Evolutionary conservation across 2,329 filamentous ascomycete species (phyloP).

Genomic region (Fusarium algeriense): DNA sequence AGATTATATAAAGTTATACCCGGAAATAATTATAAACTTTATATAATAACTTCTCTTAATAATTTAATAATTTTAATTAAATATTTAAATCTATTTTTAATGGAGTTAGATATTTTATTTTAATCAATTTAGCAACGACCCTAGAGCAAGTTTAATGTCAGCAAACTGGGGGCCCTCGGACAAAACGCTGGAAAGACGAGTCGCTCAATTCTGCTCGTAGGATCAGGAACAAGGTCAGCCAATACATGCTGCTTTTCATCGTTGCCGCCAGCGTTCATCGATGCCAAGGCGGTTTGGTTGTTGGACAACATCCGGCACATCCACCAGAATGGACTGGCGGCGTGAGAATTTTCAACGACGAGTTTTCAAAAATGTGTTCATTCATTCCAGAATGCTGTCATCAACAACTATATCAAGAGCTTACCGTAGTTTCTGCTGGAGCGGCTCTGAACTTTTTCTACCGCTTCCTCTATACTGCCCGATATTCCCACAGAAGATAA

Average conservation of each 20-base stretch:
- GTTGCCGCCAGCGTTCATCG: background rate
- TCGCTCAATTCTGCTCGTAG: background rate
- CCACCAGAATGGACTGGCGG: background rate
- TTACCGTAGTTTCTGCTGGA: background rate
- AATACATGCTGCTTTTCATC: background rate
- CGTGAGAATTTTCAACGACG: background rate
- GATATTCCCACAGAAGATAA: background rate
- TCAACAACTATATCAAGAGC: background rate
- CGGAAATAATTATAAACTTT: too few relatives aligned
- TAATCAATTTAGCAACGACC: background rate
- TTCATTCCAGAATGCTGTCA: background rate
- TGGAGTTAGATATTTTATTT: too few relatives aligned
- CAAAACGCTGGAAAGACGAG: background rate
- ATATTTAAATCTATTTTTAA: too few relatives aligned
- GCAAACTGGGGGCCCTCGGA: background rate
- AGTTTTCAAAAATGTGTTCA: background rate
- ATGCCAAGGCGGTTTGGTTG: background rate
- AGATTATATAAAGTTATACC: too few relatives aligned
- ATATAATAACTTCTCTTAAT: too few relatives aligned
- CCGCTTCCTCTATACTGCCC: background rate
- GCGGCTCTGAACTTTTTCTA: background rate
- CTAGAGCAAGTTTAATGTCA: background rate
- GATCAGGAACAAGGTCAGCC: background rate
- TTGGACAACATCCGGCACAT: background rate
- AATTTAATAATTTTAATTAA: too few relatives aligned